Percentiles rank a stretch among this genome's conserved stretches.
These are phyloP conservation scores for Phalaenopsis equestris DNA, from an alignment of 106 monocot species.

Conservation along the genomic window DNA sequence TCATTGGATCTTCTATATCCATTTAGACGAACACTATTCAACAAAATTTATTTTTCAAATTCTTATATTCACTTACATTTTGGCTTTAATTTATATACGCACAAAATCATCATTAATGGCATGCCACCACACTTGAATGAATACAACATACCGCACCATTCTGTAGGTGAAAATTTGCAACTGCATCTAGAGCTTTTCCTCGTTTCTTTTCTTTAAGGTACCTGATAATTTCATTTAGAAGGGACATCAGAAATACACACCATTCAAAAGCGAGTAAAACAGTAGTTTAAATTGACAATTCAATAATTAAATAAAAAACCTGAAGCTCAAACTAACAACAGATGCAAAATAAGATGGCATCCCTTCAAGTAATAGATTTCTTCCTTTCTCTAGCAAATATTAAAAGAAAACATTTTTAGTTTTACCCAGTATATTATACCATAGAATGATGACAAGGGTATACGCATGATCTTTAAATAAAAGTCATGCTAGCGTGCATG, in stretches of 20 bases:
- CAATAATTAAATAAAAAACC: not conserved
- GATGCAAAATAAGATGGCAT: not conserved
- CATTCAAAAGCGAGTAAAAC: not conserved
- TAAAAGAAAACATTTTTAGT: not conserved
- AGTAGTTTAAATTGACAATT: not conserved
- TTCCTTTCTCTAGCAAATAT: not conserved
- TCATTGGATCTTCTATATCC: too few species aligned
- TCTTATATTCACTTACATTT: too few species aligned
- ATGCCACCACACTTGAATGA: not conserved
- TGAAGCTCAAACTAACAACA: not conserved
- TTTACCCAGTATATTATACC: not conserved
- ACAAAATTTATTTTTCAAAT: too few species aligned
- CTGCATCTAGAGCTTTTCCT: constrained; percentile 74
- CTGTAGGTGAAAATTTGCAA: constrained; percentile 89
- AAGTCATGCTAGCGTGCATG: not conserved
- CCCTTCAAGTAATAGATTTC: too few species aligned
- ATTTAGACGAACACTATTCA: too few species aligned
- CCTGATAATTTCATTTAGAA: constrained; percentile 22
- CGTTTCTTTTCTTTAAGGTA: constrained; percentile 79
- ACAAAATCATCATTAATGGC: not conserved
- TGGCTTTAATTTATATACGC: not conserved
- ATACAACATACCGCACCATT: constrained; percentile 75
- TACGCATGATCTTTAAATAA: not conserved
- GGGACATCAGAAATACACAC: not conserved
- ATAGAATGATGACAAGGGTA: not conserved